phyloP scores from a whole-genome alignment of 225 moss, liverwort and hornwort genomes.

The Asterella californica region DNA sequence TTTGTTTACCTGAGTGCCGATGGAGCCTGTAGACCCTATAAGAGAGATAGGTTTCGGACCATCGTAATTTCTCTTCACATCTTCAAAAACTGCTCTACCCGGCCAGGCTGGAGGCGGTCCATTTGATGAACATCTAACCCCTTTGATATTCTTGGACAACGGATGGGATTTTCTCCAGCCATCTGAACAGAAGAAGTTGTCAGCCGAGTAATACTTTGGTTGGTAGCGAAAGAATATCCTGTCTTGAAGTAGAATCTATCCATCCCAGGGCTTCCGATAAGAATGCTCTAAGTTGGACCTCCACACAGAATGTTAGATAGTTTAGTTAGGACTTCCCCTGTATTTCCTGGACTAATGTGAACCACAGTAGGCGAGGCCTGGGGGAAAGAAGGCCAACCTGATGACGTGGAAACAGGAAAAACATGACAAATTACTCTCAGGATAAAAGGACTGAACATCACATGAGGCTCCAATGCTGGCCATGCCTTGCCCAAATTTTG shows the following conservation, averaged over 20 bases:
- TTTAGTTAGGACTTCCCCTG: no score
- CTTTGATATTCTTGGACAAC: constrained; percentile 23
- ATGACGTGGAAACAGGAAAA: no score
- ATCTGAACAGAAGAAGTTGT: constrained; percentile 18
- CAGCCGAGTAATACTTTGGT: not conserved
- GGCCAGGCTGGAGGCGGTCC: constrained; percentile 84
- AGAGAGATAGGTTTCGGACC: constrained; percentile 86
- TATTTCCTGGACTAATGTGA: no score
- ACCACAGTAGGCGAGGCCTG: no score
- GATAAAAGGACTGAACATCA: not conserved
- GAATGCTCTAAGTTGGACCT: no score
- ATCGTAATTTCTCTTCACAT: constrained; percentile 37
- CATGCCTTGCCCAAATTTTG: not conserved
- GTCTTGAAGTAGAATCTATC: not conserved
- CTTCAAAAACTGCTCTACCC: constrained; percentile 65
- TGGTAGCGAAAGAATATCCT: not conserved
- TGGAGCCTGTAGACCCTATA: constrained; percentile 91
- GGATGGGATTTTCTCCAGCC: constrained; percentile 44
- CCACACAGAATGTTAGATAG: no score
- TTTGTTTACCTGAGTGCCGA: constrained; percentile 75
- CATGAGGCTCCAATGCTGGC: not conserved
- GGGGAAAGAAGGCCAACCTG: no score
- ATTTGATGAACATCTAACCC: constrained; percentile 47
- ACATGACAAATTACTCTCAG: not conserved
- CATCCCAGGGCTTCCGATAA: no score